phyloP scores from a whole-genome alignment of 176 grass and related monocot genomes.

The Alopecurus myosuroides region DNA sequence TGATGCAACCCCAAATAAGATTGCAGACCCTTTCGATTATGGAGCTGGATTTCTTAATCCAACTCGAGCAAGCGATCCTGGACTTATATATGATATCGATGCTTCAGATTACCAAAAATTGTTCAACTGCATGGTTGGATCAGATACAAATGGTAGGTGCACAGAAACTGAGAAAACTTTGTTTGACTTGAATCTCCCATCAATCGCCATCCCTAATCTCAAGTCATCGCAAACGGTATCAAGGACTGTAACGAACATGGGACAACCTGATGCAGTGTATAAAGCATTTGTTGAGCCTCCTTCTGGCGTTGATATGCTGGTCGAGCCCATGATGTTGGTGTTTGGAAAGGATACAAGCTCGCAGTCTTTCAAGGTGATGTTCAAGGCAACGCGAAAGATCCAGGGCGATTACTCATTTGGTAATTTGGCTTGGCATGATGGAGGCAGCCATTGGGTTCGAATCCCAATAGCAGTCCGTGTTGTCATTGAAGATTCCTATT shows the following conservation, averaged over 20 bases:
- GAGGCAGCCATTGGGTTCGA: too few species aligned
- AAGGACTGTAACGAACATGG: too few species aligned
- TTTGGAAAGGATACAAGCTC: constrained; percentile 19
- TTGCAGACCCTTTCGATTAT: constrained; percentile 64
- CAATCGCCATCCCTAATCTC: too few species aligned
- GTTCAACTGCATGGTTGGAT: constrained; percentile 24
- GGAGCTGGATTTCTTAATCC: constrained; percentile 55
- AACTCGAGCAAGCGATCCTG: constrained; percentile 39
- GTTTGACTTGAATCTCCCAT: too few species aligned
- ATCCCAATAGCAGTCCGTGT: too few species aligned
- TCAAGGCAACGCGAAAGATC: constrained; percentile 1
- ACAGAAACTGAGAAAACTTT: too few species aligned
- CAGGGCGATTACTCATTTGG: constrained; percentile 54
- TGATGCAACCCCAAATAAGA: constrained; percentile 36
- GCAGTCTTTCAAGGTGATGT: constrained; percentile 44
- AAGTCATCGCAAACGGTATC: too few species aligned
- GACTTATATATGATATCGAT: constrained; percentile 52
- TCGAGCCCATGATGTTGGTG: constrained; percentile 26
- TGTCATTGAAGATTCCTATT: too few species aligned
- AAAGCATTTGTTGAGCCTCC: too few species aligned
- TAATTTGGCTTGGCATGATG: constrained; percentile 41
- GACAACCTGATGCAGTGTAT: too few species aligned
- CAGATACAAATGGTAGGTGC: neutral
- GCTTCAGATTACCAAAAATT: constrained; percentile 42
- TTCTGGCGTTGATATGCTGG: too few species aligned